These are phyloP conservation scores for Cicer judaicum DNA, from an alignment of 306 rosid species.

Conservation along the genomic window DNA sequence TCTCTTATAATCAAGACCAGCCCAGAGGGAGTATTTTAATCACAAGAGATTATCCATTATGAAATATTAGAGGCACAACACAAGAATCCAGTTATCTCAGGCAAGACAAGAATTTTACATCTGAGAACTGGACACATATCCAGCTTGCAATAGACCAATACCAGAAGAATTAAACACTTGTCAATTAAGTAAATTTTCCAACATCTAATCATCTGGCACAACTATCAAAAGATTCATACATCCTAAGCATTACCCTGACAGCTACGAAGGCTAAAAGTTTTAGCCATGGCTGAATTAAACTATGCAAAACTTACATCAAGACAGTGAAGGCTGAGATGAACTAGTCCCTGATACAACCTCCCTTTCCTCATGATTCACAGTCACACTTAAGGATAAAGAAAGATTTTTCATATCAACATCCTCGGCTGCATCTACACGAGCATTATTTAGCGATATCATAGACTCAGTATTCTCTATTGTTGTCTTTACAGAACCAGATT, in stretches of 20 bases:
- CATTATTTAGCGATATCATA: slow-evolving; percentile 41
- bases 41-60: slow-evolving; percentile 1
- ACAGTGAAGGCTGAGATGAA: slow-evolving; percentile 17
- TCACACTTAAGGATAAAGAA: slow-evolving; percentile 44
- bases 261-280: slow-evolving; percentile 34
- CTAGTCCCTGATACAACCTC: slow-evolving; percentile 39
- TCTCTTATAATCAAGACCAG: no score
- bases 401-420: slow-evolving; percentile 46
- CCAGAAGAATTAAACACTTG: slow-evolving; percentile 11
- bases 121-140: slow-evolving; percentile 4
- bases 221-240: slow-evolving; percentile 31
- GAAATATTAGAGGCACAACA: background rate
- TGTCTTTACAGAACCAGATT: slow-evolving; percentile 27
- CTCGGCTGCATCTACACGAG: slow-evolving; percentile 42
- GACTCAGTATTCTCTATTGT: slow-evolving; percentile 46
- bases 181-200: slow-evolving; percentile 19
- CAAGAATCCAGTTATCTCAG: background rate
- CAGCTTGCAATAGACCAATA: slow-evolving; percentile 1
- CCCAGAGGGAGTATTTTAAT: no score
- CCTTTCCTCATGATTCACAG: slow-evolving; percentile 45
- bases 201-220: slow-evolving; percentile 27
- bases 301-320: slow-evolving; percentile 47
- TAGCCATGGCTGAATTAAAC: slow-evolving; percentile 28
- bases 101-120: slow-evolving; percentile 5
- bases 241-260: slow-evolving; percentile 27